A percentile compares a stretch with the other conserved stretches of the same genome.
phyloP scores from a whole-genome alignment of 768 basidiomycete genomes.

The Scleroderma citrinum region DNA sequence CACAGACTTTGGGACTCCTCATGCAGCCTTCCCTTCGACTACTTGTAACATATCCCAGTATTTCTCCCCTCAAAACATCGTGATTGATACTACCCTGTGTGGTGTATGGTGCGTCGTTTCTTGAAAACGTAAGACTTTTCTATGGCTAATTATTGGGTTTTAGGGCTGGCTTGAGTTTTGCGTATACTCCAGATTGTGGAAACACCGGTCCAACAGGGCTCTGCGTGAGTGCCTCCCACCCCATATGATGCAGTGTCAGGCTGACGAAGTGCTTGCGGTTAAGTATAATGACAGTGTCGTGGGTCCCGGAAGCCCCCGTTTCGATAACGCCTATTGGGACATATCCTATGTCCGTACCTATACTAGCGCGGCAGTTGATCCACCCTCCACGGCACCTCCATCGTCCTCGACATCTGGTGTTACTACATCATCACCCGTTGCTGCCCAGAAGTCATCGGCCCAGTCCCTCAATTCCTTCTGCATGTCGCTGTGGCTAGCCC shows the following conservation, averaged over 20 bases:
- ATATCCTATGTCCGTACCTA: conserved; percentile 61
- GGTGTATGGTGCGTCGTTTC: conserved; percentile 36
- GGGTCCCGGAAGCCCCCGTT: conserved; percentile 48
- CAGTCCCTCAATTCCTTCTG: background rate
- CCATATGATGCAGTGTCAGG: background rate
- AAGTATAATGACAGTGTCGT: conserved; percentile 53
- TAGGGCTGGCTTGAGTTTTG: conserved; percentile 45
- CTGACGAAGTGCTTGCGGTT: background rate
- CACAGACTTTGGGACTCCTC: conserved; percentile 41
- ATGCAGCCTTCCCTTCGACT: conserved; percentile 35
- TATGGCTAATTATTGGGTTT: background rate
- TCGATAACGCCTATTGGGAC: conserved; percentile 61
- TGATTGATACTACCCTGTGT: conserved; percentile 52
- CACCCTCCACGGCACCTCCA: conserved; percentile 6
- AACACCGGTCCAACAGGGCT: conserved; percentile 32
- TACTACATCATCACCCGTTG: too few species aligned
- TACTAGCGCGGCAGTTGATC: conserved; percentile 21
- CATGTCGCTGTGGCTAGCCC: too few species aligned
- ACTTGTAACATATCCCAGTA: conserved; percentile 40
- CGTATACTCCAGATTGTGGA: conserved; percentile 39
- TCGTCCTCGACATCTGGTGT: background rate
- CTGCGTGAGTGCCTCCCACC: conserved; percentile 35
- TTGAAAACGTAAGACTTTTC: background rate
- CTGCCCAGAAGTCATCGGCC: too few species aligned
- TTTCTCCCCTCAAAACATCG: conserved; percentile 45